These are phyloP conservation scores for Purpureocillium takamizusanense DNA, from an alignment of 2,329 filamentous ascomycete genomes.

Conservation along the genomic window DNA sequence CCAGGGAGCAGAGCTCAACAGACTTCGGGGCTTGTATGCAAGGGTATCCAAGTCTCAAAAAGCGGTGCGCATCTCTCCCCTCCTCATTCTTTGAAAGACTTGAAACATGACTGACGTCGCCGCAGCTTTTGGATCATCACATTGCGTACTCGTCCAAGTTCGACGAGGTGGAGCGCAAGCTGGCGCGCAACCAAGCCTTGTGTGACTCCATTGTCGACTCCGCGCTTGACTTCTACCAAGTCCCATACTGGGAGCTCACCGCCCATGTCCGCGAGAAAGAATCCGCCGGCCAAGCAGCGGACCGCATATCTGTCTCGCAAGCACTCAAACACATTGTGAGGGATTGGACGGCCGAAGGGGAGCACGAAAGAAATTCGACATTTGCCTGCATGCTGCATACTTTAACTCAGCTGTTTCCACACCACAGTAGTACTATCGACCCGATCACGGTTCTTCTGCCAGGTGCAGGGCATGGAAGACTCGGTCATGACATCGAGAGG, in stretches of 20 bases:
- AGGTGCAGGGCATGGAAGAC: constrained; percentile 41
- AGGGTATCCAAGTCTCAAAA: constrained; percentile 25
- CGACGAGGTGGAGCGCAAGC: constrained; percentile 28
- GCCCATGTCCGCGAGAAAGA: constrained; percentile 28
- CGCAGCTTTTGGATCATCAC: constrained; percentile 42
- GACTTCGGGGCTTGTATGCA: constrained; percentile 25
- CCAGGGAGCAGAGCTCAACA: constrained; percentile 25
- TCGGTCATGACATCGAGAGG: constrained; percentile 40
- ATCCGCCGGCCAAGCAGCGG: constrained; percentile 26
- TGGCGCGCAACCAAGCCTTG: constrained; percentile 34
- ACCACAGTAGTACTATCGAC: constrained; percentile 3
- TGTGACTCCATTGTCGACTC: constrained; percentile 35
- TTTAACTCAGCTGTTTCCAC: constrained; percentile 20
- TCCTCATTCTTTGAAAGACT: not conserved
- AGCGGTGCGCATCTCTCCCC: constrained; percentile 6
- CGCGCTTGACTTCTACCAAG: constrained; percentile 36
- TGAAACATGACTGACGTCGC: not conserved
- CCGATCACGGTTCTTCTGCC: constrained; percentile 36
- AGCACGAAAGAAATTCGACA: constrained; percentile 32
- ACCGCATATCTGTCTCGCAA: constrained; percentile 40
- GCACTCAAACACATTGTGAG: constrained; percentile 48
- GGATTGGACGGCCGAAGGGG: constrained; percentile 44
- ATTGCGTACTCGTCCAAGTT: constrained; percentile 49
- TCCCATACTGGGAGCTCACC: constrained; percentile 34
- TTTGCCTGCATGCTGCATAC: constrained; percentile 29